These are phyloP conservation scores for Agrocybe pediades DNA, from an alignment of 768 basidiomycete genomes.

Conservation along the genomic window DNA sequence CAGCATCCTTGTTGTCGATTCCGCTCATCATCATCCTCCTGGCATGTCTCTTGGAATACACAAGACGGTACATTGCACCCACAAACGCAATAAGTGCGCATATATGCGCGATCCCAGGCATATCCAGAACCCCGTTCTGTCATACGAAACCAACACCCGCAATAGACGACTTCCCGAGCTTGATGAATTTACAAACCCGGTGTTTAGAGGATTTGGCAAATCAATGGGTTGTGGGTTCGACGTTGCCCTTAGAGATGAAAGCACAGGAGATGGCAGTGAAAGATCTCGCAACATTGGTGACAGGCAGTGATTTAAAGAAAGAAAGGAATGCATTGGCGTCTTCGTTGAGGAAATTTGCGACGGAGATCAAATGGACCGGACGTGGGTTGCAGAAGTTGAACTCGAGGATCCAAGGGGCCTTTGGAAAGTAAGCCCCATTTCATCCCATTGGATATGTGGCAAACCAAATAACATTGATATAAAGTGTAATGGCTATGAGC, in stretches of 20 bases:
- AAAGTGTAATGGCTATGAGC: not conserved
- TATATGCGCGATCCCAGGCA: not conserved
- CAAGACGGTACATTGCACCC: not conserved
- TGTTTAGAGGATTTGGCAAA: not conserved
- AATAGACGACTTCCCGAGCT: not conserved
- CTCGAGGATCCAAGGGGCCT: not conserved
- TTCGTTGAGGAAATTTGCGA: not conserved
- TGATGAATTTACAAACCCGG: not conserved
- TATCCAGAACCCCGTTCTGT: not conserved
- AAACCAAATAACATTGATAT: not conserved
- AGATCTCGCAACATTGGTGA: not conserved
- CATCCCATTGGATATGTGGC: not conserved
- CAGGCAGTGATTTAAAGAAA: not conserved
- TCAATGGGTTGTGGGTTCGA: not conserved
- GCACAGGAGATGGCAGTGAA: not conserved
- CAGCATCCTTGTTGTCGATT: not conserved
- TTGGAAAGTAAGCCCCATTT: not conserved
- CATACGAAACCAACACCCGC: not conserved
- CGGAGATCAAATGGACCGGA: not conserved
- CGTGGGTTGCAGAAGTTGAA: not conserved
- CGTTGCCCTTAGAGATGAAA: not conserved
- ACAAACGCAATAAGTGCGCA: not conserved
- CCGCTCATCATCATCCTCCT: not conserved
- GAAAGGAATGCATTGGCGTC: not conserved
- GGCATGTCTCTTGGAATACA: not conserved